Evolutionary conservation across 768 basidiomycete genomes (phyloP).

Genomic region (Kwoniella dejecticola): DNA sequence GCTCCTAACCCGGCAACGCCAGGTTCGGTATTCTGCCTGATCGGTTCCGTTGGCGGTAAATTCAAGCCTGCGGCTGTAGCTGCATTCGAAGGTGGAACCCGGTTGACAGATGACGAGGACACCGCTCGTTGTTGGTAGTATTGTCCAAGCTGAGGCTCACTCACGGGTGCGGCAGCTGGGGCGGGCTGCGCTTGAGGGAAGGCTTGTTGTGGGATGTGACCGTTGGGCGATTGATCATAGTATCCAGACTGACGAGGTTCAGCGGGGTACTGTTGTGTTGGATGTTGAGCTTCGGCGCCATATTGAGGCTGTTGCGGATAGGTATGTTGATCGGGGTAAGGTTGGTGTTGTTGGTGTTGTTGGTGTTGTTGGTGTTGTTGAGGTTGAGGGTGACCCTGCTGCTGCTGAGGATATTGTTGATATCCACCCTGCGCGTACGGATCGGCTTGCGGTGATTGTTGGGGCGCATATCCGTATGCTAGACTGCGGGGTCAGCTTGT

Average conservation of each 20-base stretch:
- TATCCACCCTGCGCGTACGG: conserved; percentile 47
- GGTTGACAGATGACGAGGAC: conserved; percentile 40
- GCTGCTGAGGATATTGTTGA: conserved; percentile 30
- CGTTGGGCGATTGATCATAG: conserved; percentile 21
- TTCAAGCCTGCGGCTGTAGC: conserved; percentile 44
- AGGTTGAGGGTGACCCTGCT: conserved; percentile 20
- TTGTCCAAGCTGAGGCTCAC: conserved; percentile 18
- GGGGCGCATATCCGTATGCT: conserved; percentile 46
- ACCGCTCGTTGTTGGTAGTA: conserved; percentile 33
- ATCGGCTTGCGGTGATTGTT: conserved; percentile 43
- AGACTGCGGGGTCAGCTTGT: background rate
- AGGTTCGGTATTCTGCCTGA: conserved; percentile 51
- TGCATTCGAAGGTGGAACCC: conserved; percentile 26
- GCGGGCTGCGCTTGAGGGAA: conserved; percentile 42
- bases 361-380: conserved; percentile 16
- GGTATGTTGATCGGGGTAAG: conserved; percentile 18
- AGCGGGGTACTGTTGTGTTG: conserved; percentile 6
- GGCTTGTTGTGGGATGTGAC: conserved; percentile 23
- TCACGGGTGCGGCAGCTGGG: conserved; percentile 43
- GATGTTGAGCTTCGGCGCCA: background rate
- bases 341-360: conserved; percentile 22
- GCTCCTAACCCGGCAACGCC: conserved; percentile 56
- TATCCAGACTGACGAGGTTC: conserved; percentile 12
- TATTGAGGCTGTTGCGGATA: conserved; percentile 3
- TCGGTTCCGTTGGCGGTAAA: conserved; percentile 31